Evolutionary conservation across 345 rosid genomes (phyloP).

Genomic region (Eutrema yunnanense): DNA sequence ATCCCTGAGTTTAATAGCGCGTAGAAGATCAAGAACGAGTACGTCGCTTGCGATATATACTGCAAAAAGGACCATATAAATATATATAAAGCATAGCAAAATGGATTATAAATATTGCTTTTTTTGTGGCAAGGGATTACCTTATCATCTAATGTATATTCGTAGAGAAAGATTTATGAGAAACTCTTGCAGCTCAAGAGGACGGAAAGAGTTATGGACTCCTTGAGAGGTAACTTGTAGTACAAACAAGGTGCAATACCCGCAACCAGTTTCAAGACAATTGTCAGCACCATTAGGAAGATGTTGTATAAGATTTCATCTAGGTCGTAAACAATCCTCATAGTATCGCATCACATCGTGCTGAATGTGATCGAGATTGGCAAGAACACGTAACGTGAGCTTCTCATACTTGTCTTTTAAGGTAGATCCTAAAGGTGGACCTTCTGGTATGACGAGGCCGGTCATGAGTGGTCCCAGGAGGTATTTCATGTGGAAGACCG

Average conservation of each 20-base stretch:
- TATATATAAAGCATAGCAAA: no score
- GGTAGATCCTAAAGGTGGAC: no score
- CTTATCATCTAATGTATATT: neutral
- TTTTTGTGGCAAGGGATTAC: neutral
- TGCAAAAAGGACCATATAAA: neutral
- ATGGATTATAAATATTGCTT: no score
- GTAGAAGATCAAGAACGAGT: neutral
- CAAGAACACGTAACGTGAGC: no score
- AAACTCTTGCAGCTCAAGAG: neutral
- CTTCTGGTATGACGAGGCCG: no score
- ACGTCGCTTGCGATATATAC: neutral
- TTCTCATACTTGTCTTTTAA: no score
- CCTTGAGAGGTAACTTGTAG: neutral
- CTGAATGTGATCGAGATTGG: no score
- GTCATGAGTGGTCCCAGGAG: no score
- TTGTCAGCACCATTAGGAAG: neutral
- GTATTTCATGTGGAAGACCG: no score
- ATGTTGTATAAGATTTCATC: slow-evolving; percentile 1
- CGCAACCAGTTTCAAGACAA: neutral
- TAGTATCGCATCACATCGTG: no score
- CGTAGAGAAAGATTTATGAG: neutral
- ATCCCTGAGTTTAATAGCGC: neutral
- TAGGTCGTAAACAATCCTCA: neutral
- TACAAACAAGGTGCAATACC: slow-evolving; percentile 13
- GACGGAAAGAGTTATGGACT: neutral